Conservation (phyloP, 2,329 filamentous ascomycete species). For the Beauveria sp. region DNA sequence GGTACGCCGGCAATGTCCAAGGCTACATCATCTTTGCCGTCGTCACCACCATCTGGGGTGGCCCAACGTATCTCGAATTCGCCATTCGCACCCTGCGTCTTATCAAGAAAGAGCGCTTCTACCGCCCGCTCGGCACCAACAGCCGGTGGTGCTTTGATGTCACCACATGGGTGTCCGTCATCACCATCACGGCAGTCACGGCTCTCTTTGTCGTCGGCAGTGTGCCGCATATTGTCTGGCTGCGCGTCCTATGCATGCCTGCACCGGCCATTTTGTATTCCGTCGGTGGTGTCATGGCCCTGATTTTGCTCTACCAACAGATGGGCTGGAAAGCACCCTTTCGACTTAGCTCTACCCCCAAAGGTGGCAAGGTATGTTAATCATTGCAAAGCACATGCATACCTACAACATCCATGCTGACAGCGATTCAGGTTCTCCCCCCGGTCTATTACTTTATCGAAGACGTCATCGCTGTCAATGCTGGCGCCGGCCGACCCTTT, state of each 20-base stretch:
- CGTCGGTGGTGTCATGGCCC: conserved; percentile 33
- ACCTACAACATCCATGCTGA: neutral
- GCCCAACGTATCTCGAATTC: conserved; percentile 48
- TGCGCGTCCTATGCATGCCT: conserved; percentile 44
- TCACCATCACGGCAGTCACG: conserved; percentile 43
- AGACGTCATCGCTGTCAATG: conserved; percentile 61
- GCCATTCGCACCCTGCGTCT: conserved; percentile 40
- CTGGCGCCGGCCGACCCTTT: conserved; percentile 42
- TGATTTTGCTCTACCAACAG: conserved; percentile 27
- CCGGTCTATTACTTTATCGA: conserved; percentile 59
- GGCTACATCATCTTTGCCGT: conserved; percentile 42
- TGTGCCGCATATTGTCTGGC: conserved; percentile 40
- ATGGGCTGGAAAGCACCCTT: conserved; percentile 45
- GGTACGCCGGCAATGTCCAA: conserved; percentile 31
- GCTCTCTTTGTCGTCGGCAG: conserved; percentile 43
- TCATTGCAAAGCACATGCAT: neutral
- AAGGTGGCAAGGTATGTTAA: conserved; percentile 35
- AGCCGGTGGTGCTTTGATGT: conserved; percentile 44
- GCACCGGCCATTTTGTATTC: conserved; percentile 43
- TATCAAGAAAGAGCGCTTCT: conserved; percentile 40
- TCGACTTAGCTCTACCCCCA: conserved; percentile 55
- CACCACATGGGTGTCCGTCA: conserved; percentile 36
- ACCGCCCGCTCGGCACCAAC: conserved; percentile 40
- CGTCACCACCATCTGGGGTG: conserved; percentile 47
- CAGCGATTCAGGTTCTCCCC: conserved; percentile 40